Base-by-base conservation (phyloP, 140 eudicot genomes). In the Oenanthe javanica region DNA sequence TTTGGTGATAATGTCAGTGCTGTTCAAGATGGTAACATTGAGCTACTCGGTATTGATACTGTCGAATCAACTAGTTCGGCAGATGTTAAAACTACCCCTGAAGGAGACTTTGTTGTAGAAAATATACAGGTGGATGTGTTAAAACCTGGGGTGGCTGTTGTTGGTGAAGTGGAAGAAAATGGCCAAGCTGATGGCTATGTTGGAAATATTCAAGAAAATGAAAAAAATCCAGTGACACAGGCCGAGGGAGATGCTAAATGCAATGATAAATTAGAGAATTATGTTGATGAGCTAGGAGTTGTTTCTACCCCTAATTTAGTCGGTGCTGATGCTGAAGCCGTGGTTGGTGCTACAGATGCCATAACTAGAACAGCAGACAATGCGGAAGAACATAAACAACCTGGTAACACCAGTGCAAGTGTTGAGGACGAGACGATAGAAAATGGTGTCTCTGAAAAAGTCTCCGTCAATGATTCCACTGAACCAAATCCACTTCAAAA, bases 81-180 rank as follows among this genome's bases (percentile, higher is more conserved):
- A 42, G 75, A 15, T 27, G 70, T 15, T 11, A 47, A 52, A 42
- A 11, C 52, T 21, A 75, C 84, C 6, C 54, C 81, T 2, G 89
- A 86, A 25, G 87, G 87, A 46, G 87, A 81, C 79, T 57, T 86
- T 84, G 42, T 87, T 46, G 84, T 84, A 82, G 87, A 87, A 42
- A 38, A 81, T 27, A 81, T 87, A 31, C 42, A 80, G 21, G 85
- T 87, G 15, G 82, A 84, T 79, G 51, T 63, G 51, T 49, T 52
- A 52, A 80, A 16, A 43, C 81, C 84, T 1, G 84, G 87, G 50
- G 87, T 76, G 64, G 86, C 79, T 55, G 77, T 85, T 82, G 86
- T 87, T 36, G 87, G 84, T 38, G 81, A 51, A 48, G 19, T 52
- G 40, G 79, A 87, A 55, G 87, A 71, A 50, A 59, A 45, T 48